These are phyloP conservation scores for Cercospora canescens DNA, from an alignment of 2,329 filamentous ascomycete species.

Conservation along the genomic window DNA sequence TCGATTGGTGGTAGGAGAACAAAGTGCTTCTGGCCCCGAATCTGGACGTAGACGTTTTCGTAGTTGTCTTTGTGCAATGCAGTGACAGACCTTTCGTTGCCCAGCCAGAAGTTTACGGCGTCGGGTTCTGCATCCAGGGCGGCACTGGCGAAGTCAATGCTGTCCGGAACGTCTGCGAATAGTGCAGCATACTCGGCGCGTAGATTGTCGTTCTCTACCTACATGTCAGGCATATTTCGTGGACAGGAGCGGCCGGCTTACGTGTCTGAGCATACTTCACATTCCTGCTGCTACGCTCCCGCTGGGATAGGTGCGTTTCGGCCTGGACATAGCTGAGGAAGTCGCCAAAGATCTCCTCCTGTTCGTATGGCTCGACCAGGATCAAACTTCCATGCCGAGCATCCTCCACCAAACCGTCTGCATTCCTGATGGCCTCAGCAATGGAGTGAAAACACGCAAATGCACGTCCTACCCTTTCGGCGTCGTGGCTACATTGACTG, in stretches of 20 bases:
- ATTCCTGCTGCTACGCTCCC: slow-evolving; percentile 15
- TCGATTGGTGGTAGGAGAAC: slow-evolving; percentile 71
- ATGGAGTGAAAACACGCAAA: background rate
- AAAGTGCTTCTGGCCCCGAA: slow-evolving; percentile 73
- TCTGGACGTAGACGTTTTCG: slow-evolving; percentile 80
- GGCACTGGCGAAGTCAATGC: slow-evolving; percentile 71
- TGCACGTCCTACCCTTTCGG: slow-evolving; percentile 59
- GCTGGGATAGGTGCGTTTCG: slow-evolving; percentile 36
- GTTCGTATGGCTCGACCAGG: slow-evolving; percentile 74
- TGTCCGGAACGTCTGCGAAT: slow-evolving; percentile 61
- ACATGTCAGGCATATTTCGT: background rate
- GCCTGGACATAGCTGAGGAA: slow-evolving; percentile 63
- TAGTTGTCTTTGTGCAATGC: slow-evolving; percentile 81
- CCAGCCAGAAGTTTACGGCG: slow-evolving; percentile 82
- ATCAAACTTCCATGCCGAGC: slow-evolving; percentile 49
- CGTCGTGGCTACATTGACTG: slow-evolving; percentile 77
- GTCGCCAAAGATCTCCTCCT: slow-evolving; percentile 59
- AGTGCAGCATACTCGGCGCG: slow-evolving; percentile 68
- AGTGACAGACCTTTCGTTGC: slow-evolving; percentile 68
- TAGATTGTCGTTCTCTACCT: slow-evolving; percentile 75
- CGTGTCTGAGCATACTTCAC: slow-evolving; percentile 75
- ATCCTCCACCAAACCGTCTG: slow-evolving; percentile 64
- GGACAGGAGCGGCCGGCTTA: slow-evolving; percentile 39
- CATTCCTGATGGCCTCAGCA: slow-evolving; percentile 44
- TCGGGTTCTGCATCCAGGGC: slow-evolving; percentile 67